These are phyloP conservation scores for Hypoxylon perforatum DNA, from an alignment of 495 filamentous ascomycete genomes.

Conservation along the genomic window DNA sequence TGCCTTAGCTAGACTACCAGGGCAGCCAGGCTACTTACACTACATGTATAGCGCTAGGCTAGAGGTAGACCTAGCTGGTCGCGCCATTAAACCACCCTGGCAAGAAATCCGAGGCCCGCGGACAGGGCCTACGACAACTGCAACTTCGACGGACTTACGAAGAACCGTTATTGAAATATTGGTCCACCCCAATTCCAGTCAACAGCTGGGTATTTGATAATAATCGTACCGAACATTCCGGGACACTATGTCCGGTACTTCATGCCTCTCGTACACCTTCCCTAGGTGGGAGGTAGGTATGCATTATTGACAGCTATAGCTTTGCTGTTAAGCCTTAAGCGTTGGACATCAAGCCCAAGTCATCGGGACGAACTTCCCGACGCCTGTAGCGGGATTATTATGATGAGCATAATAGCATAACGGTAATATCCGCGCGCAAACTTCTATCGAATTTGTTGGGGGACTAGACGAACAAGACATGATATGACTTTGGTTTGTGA, in stretches of 20 bases:
- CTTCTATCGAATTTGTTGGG: not conserved
- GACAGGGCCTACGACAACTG: no score
- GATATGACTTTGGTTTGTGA: not conserved
- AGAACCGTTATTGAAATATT: not conserved
- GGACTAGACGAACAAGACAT: not conserved
- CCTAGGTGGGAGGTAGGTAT: no score
- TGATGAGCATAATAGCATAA: not conserved
- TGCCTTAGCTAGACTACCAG: no score
- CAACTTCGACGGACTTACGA: not conserved
- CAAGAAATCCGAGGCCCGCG: not conserved
- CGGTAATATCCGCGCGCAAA: slow-evolving; percentile 11
- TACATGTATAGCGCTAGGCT: no score
- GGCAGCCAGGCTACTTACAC: no score
- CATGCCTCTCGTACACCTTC: no score
- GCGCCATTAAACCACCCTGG: slow-evolving; percentile 6
- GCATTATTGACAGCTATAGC: no score
- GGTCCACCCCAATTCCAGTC: not conserved
- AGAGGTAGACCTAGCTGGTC: slow-evolving; percentile 3
- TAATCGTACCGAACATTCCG: no score
- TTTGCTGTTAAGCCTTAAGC: no score
- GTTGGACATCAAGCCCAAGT: no score
- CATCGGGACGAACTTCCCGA: no score
- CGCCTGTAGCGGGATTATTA: not conserved
- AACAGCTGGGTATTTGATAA: not conserved
- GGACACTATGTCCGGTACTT: no score